A percentile compares a stretch with the other conserved stretches of the same genome.
These are phyloP conservation scores for Ceratobasidium sp. DNA, from an alignment of 1,284 basidiomycete genomes.

Conservation along the genomic window DNA sequence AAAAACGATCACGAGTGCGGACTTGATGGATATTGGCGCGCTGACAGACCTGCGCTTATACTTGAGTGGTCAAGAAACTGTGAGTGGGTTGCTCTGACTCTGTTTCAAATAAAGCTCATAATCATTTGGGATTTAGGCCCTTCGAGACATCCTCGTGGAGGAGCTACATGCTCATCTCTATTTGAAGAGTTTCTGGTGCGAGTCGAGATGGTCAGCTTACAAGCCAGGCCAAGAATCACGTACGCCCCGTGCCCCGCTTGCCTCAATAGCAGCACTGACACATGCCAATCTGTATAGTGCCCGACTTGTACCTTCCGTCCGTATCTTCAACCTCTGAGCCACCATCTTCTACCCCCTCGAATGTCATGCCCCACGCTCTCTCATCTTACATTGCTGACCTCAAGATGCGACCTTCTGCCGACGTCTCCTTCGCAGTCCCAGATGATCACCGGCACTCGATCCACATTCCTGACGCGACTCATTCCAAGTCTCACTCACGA, in stretches of 20 bases:
- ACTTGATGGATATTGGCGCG: conserved; percentile 95
- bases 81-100: conserved; percentile 58
- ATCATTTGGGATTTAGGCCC: conserved; percentile 64
- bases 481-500: conserved; percentile 49
- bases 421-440: conserved; percentile 78
- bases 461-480: conserved; percentile 53
- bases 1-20: conserved; percentile 91
- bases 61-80: conserved; percentile 87
- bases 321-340: conserved; percentile 60
- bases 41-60: conserved; percentile 90
- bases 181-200: conserved; percentile 96
- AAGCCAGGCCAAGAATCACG: conserved; percentile 80
- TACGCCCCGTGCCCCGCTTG: conserved; percentile 59
- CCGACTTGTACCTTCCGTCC: conserved; percentile 67
- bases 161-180: conserved; percentile 99
- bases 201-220: conserved; percentile 91
- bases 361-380: conserved; percentile 41
- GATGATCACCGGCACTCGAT: conserved; percentile 63
- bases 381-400: conserved; percentile 68
- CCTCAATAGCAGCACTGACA: not conserved
- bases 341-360: conserved; percentile 56
- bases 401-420: conserved; percentile 77
- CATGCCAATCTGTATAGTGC: conserved; percentile 60
- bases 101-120: not conserved
- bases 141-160: conserved; percentile 93